A percentile compares a stretch with the other conserved stretches of the same genome.
phyloP scores from a whole-genome alignment of 2,329 filamentous ascomycete genomes.

The Alternaria viburni region DNA sequence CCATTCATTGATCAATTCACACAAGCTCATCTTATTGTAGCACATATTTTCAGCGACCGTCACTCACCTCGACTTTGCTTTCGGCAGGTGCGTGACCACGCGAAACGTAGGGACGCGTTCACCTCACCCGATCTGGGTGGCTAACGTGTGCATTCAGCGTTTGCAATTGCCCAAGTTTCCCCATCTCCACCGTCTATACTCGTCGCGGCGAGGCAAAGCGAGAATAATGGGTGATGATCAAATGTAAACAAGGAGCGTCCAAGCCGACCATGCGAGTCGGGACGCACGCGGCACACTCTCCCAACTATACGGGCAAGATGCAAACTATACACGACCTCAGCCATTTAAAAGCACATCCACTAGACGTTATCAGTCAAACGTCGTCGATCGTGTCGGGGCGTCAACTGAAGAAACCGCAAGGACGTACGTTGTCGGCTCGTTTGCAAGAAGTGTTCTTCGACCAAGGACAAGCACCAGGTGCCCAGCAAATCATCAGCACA shows the following conservation, averaged over 20 bases:
- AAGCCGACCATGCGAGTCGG: background rate
- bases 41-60: background rate
- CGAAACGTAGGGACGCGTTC: background rate
- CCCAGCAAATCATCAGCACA: background rate
- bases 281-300: background rate
- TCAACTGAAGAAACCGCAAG: background rate
- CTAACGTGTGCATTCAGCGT: background rate
- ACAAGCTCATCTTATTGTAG: background rate
- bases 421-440: background rate
- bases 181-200: background rate
- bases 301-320: background rate
- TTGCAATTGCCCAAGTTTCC: background rate
- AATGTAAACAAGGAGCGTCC: background rate
- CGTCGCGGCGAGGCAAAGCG: background rate
- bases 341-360: background rate
- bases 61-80: background rate
- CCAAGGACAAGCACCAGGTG: background rate
- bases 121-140: background rate
- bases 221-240: background rate
- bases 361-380: background rate
- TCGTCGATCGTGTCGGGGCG: background rate
- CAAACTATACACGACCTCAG: background rate
- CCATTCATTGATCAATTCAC: background rate
- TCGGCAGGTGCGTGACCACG: background rate
- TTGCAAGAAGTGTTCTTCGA: background rate